Evolutionary conservation across 805 yeast genomes (phyloP).

Genomic region (Naumovozyma dairenensis): DNA sequence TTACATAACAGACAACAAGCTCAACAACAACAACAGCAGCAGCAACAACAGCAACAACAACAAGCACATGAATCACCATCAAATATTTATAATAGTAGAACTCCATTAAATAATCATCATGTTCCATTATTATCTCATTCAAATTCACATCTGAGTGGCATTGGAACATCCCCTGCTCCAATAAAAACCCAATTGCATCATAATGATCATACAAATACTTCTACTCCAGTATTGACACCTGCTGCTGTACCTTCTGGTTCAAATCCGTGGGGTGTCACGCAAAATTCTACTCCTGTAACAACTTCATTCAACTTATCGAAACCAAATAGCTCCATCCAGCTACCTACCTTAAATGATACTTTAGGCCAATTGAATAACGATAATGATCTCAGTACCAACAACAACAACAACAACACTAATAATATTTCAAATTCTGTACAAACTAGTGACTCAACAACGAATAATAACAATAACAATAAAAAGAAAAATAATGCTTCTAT

Average conservation of each 20-base stretch:
- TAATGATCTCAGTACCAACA: slow-evolving; percentile 1
- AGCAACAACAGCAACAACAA: slow-evolving; percentile 25
- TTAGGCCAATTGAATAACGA: slow-evolving; percentile 5
- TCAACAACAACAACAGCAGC: slow-evolving; percentile 27
- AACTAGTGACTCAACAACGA: slow-evolving; percentile 9
- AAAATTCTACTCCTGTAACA: slow-evolving; percentile 22
- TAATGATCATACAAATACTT: slow-evolving; percentile 9
- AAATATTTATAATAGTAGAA: slow-evolving; percentile 1
- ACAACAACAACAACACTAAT: slow-evolving; percentile 22
- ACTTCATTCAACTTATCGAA: slow-evolving; percentile 18
- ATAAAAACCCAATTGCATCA: slow-evolving; percentile 21
- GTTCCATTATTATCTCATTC: slow-evolving; percentile 9
- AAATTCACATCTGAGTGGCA: not conserved
- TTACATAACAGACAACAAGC: slow-evolving; percentile 28
- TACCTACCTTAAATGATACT: slow-evolving; percentile 24
- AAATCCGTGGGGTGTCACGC: slow-evolving; percentile 29
- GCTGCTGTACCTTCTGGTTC: slow-evolving; percentile 27
- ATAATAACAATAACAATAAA: slow-evolving; percentile 14
- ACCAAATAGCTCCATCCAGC: slow-evolving; percentile 12
- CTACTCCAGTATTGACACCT: slow-evolving; percentile 25
- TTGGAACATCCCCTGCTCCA: slow-evolving; percentile 22
- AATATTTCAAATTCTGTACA: too few relatives aligned
- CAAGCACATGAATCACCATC: slow-evolving; percentile 1
- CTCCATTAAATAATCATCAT: slow-evolving; percentile 5
- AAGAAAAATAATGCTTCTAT: slow-evolving; percentile 28